Percentiles rank a stretch among this genome's conserved stretches.
These are phyloP conservation scores for Aspergillus oerlinghausenensis DNA, from an alignment of 2,329 filamentous ascomycete genomes.

Conservation along the genomic window DNA sequence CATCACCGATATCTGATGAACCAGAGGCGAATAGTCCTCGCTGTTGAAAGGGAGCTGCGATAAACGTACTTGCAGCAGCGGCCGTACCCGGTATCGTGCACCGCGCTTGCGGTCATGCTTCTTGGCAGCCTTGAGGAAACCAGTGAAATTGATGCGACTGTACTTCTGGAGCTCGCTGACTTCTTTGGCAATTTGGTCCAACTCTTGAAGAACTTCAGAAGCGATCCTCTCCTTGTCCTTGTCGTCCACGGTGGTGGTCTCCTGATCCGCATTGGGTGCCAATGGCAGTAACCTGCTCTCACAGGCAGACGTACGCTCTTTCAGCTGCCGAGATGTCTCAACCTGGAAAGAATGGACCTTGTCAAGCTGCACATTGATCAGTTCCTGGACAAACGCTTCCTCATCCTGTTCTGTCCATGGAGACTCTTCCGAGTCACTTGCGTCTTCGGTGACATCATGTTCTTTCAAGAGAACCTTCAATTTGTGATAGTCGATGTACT, in stretches of 20 bases:
- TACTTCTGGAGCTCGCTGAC: conserved; percentile 92
- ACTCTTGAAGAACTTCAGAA: conserved; percentile 68
- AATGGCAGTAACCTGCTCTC: conserved; percentile 61
- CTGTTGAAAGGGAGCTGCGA: conserved; percentile 91
- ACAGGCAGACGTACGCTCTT: conserved; percentile 70
- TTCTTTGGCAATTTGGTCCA: conserved; percentile 84
- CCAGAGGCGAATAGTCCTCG: conserved; percentile 83
- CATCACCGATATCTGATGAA: conserved; percentile 87
- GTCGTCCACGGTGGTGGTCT: conserved; percentile 32
- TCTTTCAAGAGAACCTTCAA: conserved; percentile 87
- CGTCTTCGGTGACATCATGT: conserved; percentile 50
- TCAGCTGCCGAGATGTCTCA: conserved; percentile 73
- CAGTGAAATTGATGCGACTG: conserved; percentile 94
- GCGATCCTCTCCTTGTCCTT: conserved; percentile 50
- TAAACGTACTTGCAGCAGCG: conserved; percentile 85
- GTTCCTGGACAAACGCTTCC: conserved; percentile 86
- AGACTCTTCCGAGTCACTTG: conserved; percentile 52
- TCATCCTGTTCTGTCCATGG: conserved; percentile 92
- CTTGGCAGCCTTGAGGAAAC: conserved; percentile 96
- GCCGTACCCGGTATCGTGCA: conserved; percentile 77
- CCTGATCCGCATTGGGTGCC: conserved; percentile 35
- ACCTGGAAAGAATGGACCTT: conserved; percentile 90
- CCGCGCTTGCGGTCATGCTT: conserved; percentile 96
- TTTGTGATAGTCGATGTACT: conserved; percentile 95
- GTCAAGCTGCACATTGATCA: conserved; percentile 90